Percentiles rank a stretch among this genome's conserved stretches.
Evolutionary conservation across 129 eudicot species (phyloP).

Genomic region (Artemisia annua): DNA sequence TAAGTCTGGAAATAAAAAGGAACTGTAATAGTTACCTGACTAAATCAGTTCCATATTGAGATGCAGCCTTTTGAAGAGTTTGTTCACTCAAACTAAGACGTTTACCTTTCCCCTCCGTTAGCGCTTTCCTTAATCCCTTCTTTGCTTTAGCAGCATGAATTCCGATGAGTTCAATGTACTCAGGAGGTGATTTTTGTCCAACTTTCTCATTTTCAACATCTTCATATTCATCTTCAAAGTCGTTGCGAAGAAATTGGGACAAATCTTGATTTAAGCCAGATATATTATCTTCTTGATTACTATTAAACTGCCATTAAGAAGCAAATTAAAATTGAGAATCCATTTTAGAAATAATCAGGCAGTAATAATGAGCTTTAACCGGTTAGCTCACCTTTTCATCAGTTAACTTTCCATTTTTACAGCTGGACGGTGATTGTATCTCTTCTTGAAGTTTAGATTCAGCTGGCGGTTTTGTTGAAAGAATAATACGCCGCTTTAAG

Average conservation of each 20-base stretch:
- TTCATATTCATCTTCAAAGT: constrained; percentile 36
- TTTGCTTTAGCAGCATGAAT: constrained; percentile 78
- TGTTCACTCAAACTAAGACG: constrained; percentile 90
- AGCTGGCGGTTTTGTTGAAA: constrained; percentile 88
- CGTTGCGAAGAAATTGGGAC: constrained; percentile 3
- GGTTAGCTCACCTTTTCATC: constrained; percentile 41
- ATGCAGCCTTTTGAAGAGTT: constrained; percentile 66
- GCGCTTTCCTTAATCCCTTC: constrained; percentile 50
- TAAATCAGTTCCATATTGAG: constrained; percentile 54
- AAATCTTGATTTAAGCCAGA: constrained; percentile 21
- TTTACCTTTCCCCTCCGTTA: constrained; percentile 45
- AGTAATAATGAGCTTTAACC: neutral
- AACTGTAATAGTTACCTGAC: constrained; percentile 54
- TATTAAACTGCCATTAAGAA: constrained; percentile 28
- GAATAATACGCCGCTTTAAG: constrained; percentile 58
- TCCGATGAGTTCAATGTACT: constrained; percentile 61
- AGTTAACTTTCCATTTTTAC: constrained; percentile 5
- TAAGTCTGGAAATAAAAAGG: neutral
- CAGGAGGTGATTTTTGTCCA: constrained; percentile 38
- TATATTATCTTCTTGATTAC: constrained; percentile 23
- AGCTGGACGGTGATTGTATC: constrained; percentile 20
- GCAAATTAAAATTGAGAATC: neutral
- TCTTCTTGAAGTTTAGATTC: constrained; percentile 49
- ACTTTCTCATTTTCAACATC: constrained; percentile 34
- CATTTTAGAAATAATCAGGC: neutral